Percentiles rank a stretch among this genome's conserved stretches.
phyloP scores from a whole-genome alignment of 768 basidiomycete genomes.

The Lepiota brunneoincarnata region DNA sequence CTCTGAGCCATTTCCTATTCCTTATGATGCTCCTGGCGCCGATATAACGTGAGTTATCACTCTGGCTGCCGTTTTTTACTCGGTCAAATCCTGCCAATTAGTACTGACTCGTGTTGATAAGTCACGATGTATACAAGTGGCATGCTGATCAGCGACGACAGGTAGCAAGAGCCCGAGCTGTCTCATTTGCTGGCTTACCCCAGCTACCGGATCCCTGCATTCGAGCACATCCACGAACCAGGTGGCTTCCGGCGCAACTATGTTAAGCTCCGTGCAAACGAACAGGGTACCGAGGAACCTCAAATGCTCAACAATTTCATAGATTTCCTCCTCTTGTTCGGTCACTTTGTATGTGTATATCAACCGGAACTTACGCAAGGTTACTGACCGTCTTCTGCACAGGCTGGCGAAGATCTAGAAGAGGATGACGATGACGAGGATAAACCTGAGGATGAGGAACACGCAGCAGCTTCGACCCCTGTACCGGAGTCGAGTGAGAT shows the following conservation, averaged over 20 bases:
- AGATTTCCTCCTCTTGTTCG: conserved; percentile 92
- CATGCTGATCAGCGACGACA: conserved; percentile 70
- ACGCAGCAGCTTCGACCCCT: conserved; percentile 28
- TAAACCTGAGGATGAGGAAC: conserved; percentile 67
- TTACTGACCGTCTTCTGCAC: conserved; percentile 10
- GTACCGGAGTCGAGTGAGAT: conserved; percentile 40
- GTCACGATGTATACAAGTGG: conserved; percentile 96
- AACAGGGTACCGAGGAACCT: conserved; percentile 61
- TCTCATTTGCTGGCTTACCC: conserved; percentile 62
- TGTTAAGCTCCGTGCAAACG: conserved; percentile 67
- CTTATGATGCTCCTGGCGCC: conserved; percentile 82
- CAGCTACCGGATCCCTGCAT: conserved; percentile 66
- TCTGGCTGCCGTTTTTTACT: conserved; percentile 10
- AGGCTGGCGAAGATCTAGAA: conserved; percentile 91
- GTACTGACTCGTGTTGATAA: conserved; percentile 22
- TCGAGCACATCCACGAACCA: conserved; percentile 93
- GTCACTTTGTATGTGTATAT: conserved; percentile 79
- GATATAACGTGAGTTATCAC: conserved; percentile 81
- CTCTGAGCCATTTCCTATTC: conserved; percentile 80
- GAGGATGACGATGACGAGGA: conserved; percentile 87
- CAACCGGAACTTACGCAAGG: neutral
- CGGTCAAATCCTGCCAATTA: neutral
- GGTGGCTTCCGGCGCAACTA: conserved; percentile 94
- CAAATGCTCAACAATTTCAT: conserved; percentile 82
- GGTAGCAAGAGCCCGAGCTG: conserved; percentile 59